Evolutionary conservation across 148 eudicot genomes (phyloP).

Genomic region (Camellia sinensis): DNA sequence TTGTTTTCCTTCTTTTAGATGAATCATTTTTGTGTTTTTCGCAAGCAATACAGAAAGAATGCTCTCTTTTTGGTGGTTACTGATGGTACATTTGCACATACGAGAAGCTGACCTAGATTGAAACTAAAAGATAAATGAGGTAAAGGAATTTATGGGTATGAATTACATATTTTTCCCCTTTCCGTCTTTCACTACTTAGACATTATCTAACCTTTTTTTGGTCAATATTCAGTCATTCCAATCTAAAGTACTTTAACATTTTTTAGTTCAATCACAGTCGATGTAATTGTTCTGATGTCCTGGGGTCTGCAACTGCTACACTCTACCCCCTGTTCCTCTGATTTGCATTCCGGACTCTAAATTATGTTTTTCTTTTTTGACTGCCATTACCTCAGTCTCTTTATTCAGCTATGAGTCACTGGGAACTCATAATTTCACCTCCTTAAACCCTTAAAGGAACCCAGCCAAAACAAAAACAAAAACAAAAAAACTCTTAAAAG

Average conservation of each 20-base stretch:
- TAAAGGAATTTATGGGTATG: background rate
- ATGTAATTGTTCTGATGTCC: background rate
- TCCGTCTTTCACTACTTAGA: background rate
- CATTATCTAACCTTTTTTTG: background rate
- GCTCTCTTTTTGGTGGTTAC: background rate
- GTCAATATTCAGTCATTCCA: background rate
- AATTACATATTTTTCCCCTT: background rate
- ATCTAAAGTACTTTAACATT: background rate
- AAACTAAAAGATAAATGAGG: background rate
- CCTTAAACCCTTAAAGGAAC: too few relatives aligned
- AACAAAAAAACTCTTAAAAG: too few relatives aligned
- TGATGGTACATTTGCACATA: background rate
- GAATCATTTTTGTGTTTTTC: background rate
- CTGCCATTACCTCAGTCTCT: too few relatives aligned
- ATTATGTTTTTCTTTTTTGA: too few relatives aligned
- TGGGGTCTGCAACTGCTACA: background rate
- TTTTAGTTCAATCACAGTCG: background rate
- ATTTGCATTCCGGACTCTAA: background rate
- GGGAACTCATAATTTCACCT: too few relatives aligned
- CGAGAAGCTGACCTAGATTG: constrained; percentile 3
- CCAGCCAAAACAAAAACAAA: too few relatives aligned
- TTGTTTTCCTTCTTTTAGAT: background rate
- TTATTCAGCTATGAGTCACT: too few relatives aligned
- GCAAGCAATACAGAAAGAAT: background rate
- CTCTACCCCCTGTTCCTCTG: background rate